Base-by-base conservation (phyloP, 192 early-diverging fungal genomes). In the Coemansia sp. region DNA sequence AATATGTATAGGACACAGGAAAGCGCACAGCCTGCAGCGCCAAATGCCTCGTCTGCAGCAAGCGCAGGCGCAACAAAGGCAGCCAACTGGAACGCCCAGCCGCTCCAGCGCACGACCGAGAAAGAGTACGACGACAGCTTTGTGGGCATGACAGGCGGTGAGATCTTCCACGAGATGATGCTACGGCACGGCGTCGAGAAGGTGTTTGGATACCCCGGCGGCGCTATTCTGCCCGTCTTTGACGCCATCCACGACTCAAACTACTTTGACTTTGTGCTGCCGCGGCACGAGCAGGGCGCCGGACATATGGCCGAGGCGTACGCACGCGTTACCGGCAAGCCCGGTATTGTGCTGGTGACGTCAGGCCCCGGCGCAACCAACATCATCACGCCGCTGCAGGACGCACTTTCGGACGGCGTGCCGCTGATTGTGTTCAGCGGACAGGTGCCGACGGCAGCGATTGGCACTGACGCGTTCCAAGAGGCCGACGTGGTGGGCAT, bases 151-250 rank as follows among this genome's bases (percentile, higher is more conserved):
- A 92, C 94, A 23, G 97, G 97, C 57, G 97, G 97, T 48, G 88
- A 97, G 79, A 97, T 98, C 74, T 96, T 98, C 72, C 97, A 98
- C 84, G 93, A 97, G 72, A 97, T 97, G 97, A 95, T 98, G 94
- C 79, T 95, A 57, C 84, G 93, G 43, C 93, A 96, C 53, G 86
- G 85, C 55, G 97, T 98, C 32, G 90, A 95, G 72, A 90, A 92
- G 60, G 84, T 98, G 45, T 98, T 98, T 86, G 97, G 97, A 14
- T 98, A 98, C 73, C 97, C 97, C 21, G 97, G 95, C 59, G 95
- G 97, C 43, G 97, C 97, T 6, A 98, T 98, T 74, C 85, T 98
- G 67, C 97, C 97, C 7, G 95, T 98, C 7, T 97, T 95, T 74
- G 97, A 98, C 78, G 97, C 97, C 47, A 98, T 98, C 76, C 87